Percentiles rank a stretch among this genome's conserved stretches.
Evolutionary conservation across 805 yeast species (phyloP).

Genomic region (Candida fluviatilis): DNA sequence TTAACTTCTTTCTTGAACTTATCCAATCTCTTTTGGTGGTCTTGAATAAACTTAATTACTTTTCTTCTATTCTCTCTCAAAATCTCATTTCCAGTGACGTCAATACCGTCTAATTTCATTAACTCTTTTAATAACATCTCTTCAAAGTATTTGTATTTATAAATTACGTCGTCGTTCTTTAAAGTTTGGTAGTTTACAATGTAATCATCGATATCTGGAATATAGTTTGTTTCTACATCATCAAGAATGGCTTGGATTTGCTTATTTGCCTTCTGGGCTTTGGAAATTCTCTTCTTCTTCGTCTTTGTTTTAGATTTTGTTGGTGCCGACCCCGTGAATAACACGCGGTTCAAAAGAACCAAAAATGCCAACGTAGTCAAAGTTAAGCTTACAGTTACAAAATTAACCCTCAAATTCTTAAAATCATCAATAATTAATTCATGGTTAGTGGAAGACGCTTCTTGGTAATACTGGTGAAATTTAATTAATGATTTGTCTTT

Average conservation of each 20-base stretch:
- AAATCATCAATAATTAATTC: constrained; percentile 28
- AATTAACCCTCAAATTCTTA: constrained; percentile 23
- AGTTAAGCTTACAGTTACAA: constrained; percentile 31
- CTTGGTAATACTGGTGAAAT: not conserved
- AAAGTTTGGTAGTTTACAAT: constrained; percentile 23
- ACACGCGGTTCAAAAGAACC: constrained; percentile 17
- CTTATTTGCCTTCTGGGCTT: constrained; percentile 37
- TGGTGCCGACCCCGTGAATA: constrained; percentile 10
- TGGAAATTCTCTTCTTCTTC: constrained; percentile 33
- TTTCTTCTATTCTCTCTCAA: constrained; percentile 57
- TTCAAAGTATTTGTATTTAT: constrained; percentile 55
- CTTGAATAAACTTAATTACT: constrained; percentile 58
- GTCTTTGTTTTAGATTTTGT: constrained; percentile 15
- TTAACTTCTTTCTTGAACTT: constrained; percentile 30
- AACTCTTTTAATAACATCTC: constrained; percentile 66
- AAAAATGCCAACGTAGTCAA: constrained; percentile 27
- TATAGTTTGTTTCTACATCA: constrained; percentile 35
- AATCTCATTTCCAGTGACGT: constrained; percentile 44
- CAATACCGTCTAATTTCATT: constrained; percentile 64
- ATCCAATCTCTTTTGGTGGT: constrained; percentile 54
- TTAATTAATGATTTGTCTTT: not conserved
- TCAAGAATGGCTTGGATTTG: constrained; percentile 38
- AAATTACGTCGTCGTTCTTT: constrained; percentile 32
- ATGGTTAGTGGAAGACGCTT: not conserved
- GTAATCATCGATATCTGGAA: constrained; percentile 34